phyloP scores from a whole-genome alignment of 2,329 filamentous ascomycete genomes.

The Salinomyces thailandicus region DNA sequence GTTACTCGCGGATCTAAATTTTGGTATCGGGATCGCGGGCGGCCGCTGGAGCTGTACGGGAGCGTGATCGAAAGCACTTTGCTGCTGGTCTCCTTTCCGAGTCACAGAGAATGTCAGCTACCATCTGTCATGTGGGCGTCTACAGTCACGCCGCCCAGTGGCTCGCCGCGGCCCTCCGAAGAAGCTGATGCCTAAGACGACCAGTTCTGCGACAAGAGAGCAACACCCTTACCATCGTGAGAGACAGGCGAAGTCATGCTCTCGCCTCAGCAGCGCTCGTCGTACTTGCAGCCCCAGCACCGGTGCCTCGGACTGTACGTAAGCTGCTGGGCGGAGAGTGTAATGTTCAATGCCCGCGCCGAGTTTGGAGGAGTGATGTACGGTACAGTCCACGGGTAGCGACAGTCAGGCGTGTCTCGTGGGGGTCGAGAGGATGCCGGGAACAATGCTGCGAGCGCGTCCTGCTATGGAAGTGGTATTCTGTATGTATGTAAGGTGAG shows the following conservation, averaged over 20 bases:
- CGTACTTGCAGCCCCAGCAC: neutral
- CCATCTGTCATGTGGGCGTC: neutral
- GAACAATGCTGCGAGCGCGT: too few species aligned
- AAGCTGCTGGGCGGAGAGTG: neutral
- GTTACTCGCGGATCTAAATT: slow-evolving; percentile 41
- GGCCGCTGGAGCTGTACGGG: neutral
- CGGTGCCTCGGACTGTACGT: neutral
- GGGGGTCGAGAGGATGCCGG: too few species aligned
- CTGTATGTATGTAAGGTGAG: too few species aligned
- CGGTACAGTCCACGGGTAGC: too few species aligned
- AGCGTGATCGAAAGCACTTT: neutral
- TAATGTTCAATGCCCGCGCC: too few species aligned
- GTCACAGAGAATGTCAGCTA: neutral
- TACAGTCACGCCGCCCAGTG: neutral
- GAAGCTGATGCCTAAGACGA: neutral
- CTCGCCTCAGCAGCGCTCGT: neutral
- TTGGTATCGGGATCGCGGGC: slow-evolving; percentile 26
- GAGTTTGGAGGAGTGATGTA: too few species aligned
- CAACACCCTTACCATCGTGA: slow-evolving; percentile 3
- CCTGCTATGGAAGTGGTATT: too few species aligned
- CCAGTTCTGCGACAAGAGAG: neutral
- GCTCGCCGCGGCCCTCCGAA: neutral
- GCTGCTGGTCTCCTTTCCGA: neutral
- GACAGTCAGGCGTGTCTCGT: too few species aligned
- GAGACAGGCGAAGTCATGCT: slow-evolving; percentile 5